Conservation (phyloP, 1,284 basidiomycete genomes). For the Tranzscheliella williamsii region DNA sequence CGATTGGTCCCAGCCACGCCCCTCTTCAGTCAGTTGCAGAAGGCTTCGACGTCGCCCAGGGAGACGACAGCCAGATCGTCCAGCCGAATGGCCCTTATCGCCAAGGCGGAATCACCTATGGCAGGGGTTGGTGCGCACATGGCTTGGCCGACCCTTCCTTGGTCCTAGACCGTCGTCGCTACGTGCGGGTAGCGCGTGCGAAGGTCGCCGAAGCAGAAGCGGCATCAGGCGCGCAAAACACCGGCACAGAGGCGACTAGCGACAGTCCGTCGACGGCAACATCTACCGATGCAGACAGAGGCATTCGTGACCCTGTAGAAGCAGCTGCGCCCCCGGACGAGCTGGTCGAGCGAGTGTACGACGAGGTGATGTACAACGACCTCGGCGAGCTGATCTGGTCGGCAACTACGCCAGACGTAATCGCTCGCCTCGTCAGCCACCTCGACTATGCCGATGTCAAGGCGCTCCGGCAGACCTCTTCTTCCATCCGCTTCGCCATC, state of each 20-base stretch:
- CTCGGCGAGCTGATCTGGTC: constrained; percentile 51
- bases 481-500: constrained; percentile 40
- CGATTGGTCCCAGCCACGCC: constrained; percentile 6
- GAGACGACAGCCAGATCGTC: too few relatives aligned
- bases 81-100: constrained; percentile 42
- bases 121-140: constrained; percentile 43
- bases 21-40: constrained; percentile 8
- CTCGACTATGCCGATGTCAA: constrained; percentile 55
- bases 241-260: neutral
- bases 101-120: constrained; percentile 42
- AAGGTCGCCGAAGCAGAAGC: neutral
- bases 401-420: constrained; percentile 43
- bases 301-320: neutral
- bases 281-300: neutral
- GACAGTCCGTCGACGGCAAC: neutral
- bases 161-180: constrained; percentile 24
- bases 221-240: neutral
- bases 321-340: constrained; percentile 1
- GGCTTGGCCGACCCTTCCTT: constrained; percentile 41
- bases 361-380: constrained; percentile 40
- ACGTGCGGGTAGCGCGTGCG: constrained; percentile 10
- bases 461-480: constrained; percentile 46
- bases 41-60: too few relatives aligned
- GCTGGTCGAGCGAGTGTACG: constrained; percentile 7
- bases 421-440: constrained; percentile 33